A percentile compares a stretch with the other conserved stretches of the same genome.
Evolutionary conservation across 1,139 yeast genomes (phyloP).

Genomic region (Hyphopichia khmerensis): DNA sequence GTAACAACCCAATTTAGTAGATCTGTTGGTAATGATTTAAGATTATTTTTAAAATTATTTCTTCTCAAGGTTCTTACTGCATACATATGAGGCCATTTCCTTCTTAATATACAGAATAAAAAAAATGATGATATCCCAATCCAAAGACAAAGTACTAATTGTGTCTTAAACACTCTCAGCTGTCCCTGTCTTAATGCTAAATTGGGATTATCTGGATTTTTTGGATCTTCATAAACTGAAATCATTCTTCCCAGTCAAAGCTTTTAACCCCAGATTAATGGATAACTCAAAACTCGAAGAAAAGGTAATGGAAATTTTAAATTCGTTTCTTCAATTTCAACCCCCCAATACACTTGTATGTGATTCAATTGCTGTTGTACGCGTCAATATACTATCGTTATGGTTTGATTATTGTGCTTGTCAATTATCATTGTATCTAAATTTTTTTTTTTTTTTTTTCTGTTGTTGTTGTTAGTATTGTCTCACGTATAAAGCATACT

Average conservation of each 20-base stretch:
- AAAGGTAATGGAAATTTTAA: too few species aligned
- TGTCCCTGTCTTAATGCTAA: conserved; percentile 33
- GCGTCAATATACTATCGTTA: too few species aligned
- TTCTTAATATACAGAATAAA: conserved; percentile 42
- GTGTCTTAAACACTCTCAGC: conserved; percentile 47
- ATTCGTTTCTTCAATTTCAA: too few species aligned
- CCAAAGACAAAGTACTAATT: conserved; percentile 36
- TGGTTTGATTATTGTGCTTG: too few species aligned
- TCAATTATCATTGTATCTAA: too few species aligned
- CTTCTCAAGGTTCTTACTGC: conserved; percentile 47
- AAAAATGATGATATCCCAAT: conserved; percentile 36
- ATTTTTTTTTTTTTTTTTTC: too few species aligned
- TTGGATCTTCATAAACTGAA: conserved; percentile 7
- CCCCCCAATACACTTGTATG: too few species aligned
- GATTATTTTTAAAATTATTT: conserved; percentile 17
- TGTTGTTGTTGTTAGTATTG: too few species aligned
- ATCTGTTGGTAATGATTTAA: conserved; percentile 37
- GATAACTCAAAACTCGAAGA: too few species aligned
- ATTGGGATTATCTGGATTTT: conserved; percentile 22
- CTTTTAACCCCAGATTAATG: too few species aligned
- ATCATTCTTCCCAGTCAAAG: not conserved
- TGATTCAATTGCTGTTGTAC: too few species aligned
- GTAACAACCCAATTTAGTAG: conserved; percentile 43
- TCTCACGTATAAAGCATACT: too few species aligned
- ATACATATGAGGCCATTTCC: conserved; percentile 51